Base-by-base conservation (phyloP, 345 rosid species). In the Heritiera fomes region DNA sequence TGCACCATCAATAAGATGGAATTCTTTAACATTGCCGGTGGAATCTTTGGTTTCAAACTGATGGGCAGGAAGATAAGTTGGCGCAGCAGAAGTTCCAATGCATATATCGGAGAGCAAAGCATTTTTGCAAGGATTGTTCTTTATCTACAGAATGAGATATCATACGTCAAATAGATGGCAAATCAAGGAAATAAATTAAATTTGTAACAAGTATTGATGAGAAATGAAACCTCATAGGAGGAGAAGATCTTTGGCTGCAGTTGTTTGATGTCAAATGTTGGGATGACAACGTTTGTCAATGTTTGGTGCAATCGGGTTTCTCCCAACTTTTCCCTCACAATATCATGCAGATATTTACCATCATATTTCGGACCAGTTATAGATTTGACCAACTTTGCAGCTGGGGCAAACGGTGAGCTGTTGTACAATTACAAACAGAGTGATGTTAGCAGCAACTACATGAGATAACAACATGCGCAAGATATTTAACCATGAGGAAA, bases 1-100 rank as follows among this genome's bases (percentile, higher is more conserved):
- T 46, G 94, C 94, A 0, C 94, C 94, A 34, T 93, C 97, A 13
- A 89, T 81, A 8, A 89, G 89, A 75, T 89, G 63, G 80, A 89
- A 89, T 47, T 66, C 65, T 10, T 79, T 75, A 4, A 68, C 66
- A 45, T 62, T 65, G 10, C 86, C 86, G 4, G 30, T 45, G 8
- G 79, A 30, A 32, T 78, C 80, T 53, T 59, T 5, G 23, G 83
- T 87, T 69, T 78, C 71, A 38, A 89, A 89, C 15, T 34, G 12
- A 68, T 89, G 87, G 5, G 91, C 88, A 0, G 91, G 89, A 40
- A 89, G 85, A 67, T 85, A 87, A 46, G 89, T 89, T 40, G 90
- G 92, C 0, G 91, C 91, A n/a, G 89, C 87, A 1, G 92, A 87
- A 20, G 92, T 89, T 50, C 69, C 86, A 1, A 87, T 78, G 76